These are phyloP conservation scores for Gossypium longicalyx DNA, from an alignment of 345 rosid genomes.

Conservation along the genomic window DNA sequence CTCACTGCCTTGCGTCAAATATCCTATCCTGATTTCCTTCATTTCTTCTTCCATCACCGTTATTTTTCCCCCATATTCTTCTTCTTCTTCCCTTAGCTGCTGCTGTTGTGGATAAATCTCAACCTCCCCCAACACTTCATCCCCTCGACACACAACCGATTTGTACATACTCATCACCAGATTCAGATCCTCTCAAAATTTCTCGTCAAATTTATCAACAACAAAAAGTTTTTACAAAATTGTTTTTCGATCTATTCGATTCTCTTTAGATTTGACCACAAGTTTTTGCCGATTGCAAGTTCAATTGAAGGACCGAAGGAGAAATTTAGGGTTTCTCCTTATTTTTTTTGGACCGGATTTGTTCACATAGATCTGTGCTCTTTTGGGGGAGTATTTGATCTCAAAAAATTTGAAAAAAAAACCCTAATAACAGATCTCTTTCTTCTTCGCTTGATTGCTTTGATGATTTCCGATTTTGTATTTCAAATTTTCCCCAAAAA, in stretches of 20 bases:
- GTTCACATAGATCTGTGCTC: slow-evolving; percentile 17
- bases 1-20: slow-evolving; percentile 75
- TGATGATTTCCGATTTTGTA: neutral
- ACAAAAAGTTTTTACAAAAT: neutral
- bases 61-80: slow-evolving; percentile 37
- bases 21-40: slow-evolving; percentile 66
- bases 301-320: slow-evolving; percentile 2
- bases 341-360: slow-evolving; percentile 5
- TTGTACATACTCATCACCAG: slow-evolving; percentile 46
- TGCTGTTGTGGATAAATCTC: slow-evolving; percentile 56
- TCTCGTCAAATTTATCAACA: slow-evolving; percentile 25
- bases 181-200: slow-evolving; percentile 18
- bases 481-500: neutral
- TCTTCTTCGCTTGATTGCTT: slow-evolving; percentile 12
- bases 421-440: slow-evolving; percentile 3
- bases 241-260: slow-evolving; percentile 10
- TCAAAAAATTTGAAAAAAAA: neutral
- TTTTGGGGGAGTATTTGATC: slow-evolving; percentile 1
- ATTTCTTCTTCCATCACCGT: slow-evolving; percentile 39
- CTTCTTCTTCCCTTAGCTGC: slow-evolving; percentile 23
- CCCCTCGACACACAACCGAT: slow-evolving; percentile 63
- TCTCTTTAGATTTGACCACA: slow-evolving; percentile 37
- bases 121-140: slow-evolving; percentile 69
- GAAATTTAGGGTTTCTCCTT: slow-evolving; percentile 12
- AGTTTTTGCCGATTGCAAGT: slow-evolving; percentile 18